Conservation (phyloP, 495 filamentous ascomycete genomes). For the Tuber borchii region DNA sequence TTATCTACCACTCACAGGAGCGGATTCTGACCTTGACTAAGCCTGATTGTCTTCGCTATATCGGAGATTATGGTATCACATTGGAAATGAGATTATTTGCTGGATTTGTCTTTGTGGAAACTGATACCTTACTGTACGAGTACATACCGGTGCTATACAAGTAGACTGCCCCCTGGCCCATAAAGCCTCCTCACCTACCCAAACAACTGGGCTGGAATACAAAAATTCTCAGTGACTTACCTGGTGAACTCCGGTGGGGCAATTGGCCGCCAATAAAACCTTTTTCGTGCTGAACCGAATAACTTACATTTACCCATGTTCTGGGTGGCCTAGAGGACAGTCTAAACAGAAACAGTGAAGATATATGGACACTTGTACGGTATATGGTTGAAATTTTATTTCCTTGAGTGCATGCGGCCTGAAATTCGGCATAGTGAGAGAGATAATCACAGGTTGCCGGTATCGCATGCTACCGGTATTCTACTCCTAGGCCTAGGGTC, state of each 20-base stretch:
- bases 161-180: not conserved
- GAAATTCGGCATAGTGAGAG: too few relatives aligned
- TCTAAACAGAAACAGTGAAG: not conserved
- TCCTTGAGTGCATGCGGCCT: too few relatives aligned
- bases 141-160: not conserved
- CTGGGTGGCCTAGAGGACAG: not conserved
- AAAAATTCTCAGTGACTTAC: not conserved
- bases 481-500: too few relatives aligned
- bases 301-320: not conserved
- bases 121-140: not conserved
- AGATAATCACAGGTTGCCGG: too few relatives aligned
- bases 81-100: not conserved
- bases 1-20: too few relatives aligned
- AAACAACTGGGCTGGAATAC: not conserved
- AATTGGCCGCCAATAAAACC: not conserved
- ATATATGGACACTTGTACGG: not conserved
- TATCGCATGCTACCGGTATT: too few relatives aligned
- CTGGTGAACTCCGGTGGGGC: not conserved
- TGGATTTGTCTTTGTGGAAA: not conserved
- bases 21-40: too few relatives aligned
- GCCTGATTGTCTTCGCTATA: too few relatives aligned
- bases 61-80: too few relatives aligned
- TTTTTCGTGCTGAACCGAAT: not conserved
- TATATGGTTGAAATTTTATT: too few relatives aligned
- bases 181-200: not conserved